These are phyloP conservation scores for Megacollybia marginata DNA, from an alignment of 768 basidiomycete species.

Conservation along the genomic window DNA sequence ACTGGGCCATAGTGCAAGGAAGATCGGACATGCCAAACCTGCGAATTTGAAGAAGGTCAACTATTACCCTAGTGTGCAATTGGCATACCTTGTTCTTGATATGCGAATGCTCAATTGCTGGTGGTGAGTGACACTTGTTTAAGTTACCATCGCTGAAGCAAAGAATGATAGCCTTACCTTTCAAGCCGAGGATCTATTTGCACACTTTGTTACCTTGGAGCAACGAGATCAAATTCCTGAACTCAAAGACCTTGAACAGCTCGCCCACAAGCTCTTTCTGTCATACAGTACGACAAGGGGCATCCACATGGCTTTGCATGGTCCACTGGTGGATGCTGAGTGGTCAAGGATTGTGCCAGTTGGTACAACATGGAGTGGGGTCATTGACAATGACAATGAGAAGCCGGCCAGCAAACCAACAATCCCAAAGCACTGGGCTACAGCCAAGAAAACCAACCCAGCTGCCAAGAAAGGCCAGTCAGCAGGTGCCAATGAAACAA, in stretches of 20 bases:
- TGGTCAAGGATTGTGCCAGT: not conserved
- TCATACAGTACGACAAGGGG: not conserved
- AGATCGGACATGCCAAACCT: slow-evolving; percentile 19
- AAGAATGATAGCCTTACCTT: not conserved
- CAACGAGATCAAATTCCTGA: slow-evolving; percentile 5
- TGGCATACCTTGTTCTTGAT: slow-evolving; percentile 19
- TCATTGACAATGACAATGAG: not conserved
- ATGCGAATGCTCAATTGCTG: slow-evolving; percentile 26
- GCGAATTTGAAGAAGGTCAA: slow-evolving; percentile 26
- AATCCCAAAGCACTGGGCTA: not conserved
- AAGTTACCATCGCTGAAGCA: not conserved
- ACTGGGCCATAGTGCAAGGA: slow-evolving; percentile 21
- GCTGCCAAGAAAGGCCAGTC: not conserved
- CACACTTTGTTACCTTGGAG: slow-evolving; percentile 5
- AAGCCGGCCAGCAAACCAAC: not conserved
- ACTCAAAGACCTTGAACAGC: slow-evolving; percentile 13
- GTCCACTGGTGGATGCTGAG: not conserved
- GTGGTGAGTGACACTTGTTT: slow-evolving; percentile 14
- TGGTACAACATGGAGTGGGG: not conserved
- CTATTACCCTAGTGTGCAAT: slow-evolving; percentile 17
- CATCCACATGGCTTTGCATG: not conserved
- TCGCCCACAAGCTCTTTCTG: slow-evolving; percentile 5
- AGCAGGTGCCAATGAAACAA: not conserved
- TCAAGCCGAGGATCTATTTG: slow-evolving; percentile 9
- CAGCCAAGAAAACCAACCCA: not conserved